Base-by-base conservation (phyloP, 148 eudicot genomes). In the Heliamphora exappendiculata region DNA sequence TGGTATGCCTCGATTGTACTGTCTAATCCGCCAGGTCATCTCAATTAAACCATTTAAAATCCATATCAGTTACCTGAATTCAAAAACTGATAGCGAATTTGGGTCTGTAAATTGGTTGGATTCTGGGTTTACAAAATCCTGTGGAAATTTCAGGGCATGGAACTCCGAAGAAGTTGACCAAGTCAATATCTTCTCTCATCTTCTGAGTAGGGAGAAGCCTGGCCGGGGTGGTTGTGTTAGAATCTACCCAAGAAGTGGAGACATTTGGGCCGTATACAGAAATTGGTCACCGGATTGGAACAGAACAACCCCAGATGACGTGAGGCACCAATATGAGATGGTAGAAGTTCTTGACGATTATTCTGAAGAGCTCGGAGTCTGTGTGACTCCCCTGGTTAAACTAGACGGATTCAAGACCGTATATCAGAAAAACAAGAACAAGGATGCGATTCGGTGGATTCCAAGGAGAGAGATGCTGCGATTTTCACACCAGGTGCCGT, bases 1-100 rank as follows among this genome's bases (percentile, higher is more conserved):
- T 55, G 99, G 99, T 20, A 95, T 95, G 99, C 99, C 99, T 67
- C 91, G 99, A 58, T 84, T 95, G 76, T 95, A 95, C 74, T 95
- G 99, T 85, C 84, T 95, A 50, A 91, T 95, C 64, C 98, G 98
- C 28, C 87, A 89, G 75, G 81, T 95, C 44, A 81, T 95, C 68
- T 95, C 99, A 0, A 80, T 85, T 28, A 88, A 86, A 20, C 99
- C 99, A 1, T 95, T 95, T 71, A 89, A 89, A 83, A 85, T 95
- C 67, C 88, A 82, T 50, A 90, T 95, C 63, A 89, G 94, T 83
- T 93, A 95, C 85, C 71, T 95, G 87, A 87, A 88, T 77, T 91
- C 99, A 17, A 93, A 87, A 89, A 85, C 93, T 5, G 98, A 95
- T 62, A 83, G 69, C 22, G 99, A 95, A 81, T 95, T 95, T 63